Evolutionary conservation across 1,139 yeast species (phyloP), one percentile per base, ranked within the genome.

Genomic region (Yamadazyma siamensis): DNA sequence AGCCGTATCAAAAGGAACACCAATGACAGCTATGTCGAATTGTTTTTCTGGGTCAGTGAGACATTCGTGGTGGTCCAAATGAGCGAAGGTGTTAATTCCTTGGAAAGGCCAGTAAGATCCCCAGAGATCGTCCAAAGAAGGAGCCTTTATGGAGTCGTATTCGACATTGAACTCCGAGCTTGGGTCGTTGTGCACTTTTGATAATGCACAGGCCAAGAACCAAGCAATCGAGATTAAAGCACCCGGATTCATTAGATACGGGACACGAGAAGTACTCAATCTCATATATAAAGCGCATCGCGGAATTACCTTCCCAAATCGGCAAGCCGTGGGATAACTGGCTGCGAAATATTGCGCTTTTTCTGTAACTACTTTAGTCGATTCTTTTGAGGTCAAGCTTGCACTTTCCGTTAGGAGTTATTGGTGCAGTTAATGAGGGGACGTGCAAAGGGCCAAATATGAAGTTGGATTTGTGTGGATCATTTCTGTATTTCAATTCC

Each of bases 1-100:
- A 0, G 87, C 88, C 4, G 89, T 81, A 47, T 82, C 91, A 47
- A 82, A 82, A 1, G 91, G 91, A 5, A 80, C 83, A 7, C 91
- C 91, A 38, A 83, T 67, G 14, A 83, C 46, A 1, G 79, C 94
- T 32, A 83, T 68, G 45, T 83, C 94, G 44, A 67, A 82, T 1
- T 58, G 44, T 4, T 54, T 46, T 2, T 65, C 67, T 2, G 71
- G 60, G 29, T 76, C 58, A 6, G 74, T 35, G 20, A 83, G 62
- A 47, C 94, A 83, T 39, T 64, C 63, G 25, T 70, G 61, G 40
- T 74, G 69, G 16, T 77, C 77, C 33, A 82, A 59, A 41, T 83
- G 89, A 5, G 91, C 91, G 64, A 81, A 83, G 0, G 91, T 77
- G 45, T 76, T 70, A 30, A 82, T 69, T 1, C 91, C 91, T 41